Evolutionary conservation across 2,329 filamentous ascomycete genomes (phyloP).

Genomic region (Stachybotrys chlorohalonatus): DNA sequence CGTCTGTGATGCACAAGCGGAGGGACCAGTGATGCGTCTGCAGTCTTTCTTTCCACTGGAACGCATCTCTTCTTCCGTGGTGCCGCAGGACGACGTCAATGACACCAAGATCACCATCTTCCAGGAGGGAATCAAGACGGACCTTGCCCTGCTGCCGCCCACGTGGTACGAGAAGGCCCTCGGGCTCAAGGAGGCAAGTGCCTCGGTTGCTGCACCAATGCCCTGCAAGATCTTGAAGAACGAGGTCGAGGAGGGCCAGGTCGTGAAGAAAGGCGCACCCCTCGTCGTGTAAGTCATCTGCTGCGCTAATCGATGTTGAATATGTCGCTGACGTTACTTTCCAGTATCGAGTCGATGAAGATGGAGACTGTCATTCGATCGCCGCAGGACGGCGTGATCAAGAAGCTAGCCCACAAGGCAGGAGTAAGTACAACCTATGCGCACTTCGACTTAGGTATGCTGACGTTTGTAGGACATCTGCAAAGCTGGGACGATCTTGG

Average conservation of each 20-base stretch:
- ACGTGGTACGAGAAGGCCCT: constrained; percentile 82
- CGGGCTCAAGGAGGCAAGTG: constrained; percentile 68
- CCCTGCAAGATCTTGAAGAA: constrained; percentile 93
- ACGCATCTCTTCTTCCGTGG: constrained; percentile 69
- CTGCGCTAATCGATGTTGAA: neutral
- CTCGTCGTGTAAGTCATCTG: constrained; percentile 61
- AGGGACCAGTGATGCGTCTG: constrained; percentile 19
- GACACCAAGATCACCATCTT: constrained; percentile 67
- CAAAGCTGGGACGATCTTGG: constrained; percentile 66
- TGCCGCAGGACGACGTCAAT: constrained; percentile 45
- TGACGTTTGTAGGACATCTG: constrained; percentile 54
- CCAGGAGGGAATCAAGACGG: constrained; percentile 54
- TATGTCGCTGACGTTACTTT: constrained; percentile 10
- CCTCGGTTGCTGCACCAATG: constrained; percentile 89
- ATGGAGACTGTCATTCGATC: constrained; percentile 81
- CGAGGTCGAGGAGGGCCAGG: constrained; percentile 73
- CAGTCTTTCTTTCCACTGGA: constrained; percentile 67
- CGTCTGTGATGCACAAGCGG: constrained; percentile 25
- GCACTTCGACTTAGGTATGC: neutral
- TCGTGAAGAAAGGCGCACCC: constrained; percentile 75
- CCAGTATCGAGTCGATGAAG: constrained; percentile 77
- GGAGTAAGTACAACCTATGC: constrained; percentile 45
- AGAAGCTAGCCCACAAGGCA: constrained; percentile 64
- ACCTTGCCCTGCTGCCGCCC: constrained; percentile 50
- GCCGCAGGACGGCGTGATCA: constrained; percentile 62